phyloP scores from a whole-genome alignment of 352 stramenopile genomes.

The Vaucheria bursata region DNA sequence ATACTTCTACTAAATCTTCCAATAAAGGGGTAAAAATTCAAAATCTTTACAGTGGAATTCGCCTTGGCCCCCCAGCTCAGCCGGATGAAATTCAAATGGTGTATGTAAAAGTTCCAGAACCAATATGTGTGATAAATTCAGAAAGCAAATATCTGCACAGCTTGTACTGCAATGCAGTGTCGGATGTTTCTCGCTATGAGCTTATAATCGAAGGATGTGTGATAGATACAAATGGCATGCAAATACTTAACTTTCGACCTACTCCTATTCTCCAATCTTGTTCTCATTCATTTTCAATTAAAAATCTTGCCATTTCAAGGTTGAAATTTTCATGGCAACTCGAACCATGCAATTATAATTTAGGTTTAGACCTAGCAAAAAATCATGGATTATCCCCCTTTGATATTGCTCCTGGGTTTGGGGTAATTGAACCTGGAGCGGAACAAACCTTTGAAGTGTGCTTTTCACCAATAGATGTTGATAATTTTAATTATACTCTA shows the following conservation, averaged over 20 bases:
- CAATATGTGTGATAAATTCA: conserved; percentile 1
- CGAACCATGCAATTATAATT: too few relatives aligned
- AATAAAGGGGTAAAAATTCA: neutral
- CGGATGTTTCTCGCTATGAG: conserved; percentile 49
- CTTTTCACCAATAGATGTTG: conserved; percentile 78
- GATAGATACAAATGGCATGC: conserved; percentile 23
- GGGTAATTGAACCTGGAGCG: conserved; percentile 56
- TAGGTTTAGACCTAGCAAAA: too few relatives aligned
- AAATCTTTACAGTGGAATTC: too few relatives aligned
- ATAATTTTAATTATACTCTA: conserved; percentile 68
- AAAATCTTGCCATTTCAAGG: conserved; percentile 26
- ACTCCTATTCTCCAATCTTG: conserved; percentile 53
- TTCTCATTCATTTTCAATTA: conserved; percentile 47
- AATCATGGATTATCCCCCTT: conserved; percentile 72
- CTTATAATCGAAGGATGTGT: conserved; percentile 21
- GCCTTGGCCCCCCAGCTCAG: conserved; percentile 16
- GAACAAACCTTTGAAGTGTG: conserved; percentile 66
- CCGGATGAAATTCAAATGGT: conserved; percentile 43
- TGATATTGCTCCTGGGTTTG: conserved; percentile 60
- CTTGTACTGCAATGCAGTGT: conserved; percentile 43
- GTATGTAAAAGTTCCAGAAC: conserved; percentile 47
- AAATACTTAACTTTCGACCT: conserved; percentile 44
- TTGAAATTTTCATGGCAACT: conserved; percentile 27
- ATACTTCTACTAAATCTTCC: neutral
- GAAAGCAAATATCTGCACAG: neutral